Evolutionary conservation across 129 eudicot species (phyloP).

Genomic region (Centaurea solstitialis): DNA sequence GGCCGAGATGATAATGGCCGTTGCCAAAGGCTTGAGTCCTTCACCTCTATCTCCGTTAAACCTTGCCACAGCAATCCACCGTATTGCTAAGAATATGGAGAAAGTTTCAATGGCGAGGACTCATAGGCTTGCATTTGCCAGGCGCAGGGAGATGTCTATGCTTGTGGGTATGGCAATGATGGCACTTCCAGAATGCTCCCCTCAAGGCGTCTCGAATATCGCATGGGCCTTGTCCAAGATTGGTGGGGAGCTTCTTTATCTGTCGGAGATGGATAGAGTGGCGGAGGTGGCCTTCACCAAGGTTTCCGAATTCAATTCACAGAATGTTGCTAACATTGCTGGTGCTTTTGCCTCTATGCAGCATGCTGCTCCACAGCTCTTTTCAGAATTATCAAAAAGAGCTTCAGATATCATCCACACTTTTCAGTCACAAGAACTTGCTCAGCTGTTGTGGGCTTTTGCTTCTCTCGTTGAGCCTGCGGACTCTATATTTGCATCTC

Average conservation of each 20-base stretch:
- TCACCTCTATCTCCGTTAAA: constrained; percentile 90
- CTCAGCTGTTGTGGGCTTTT: constrained; percentile 93
- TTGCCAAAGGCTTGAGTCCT: constrained; percentile 90
- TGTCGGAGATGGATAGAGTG: constrained; percentile 94
- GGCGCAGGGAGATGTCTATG: constrained; percentile 89
- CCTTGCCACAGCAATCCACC: constrained; percentile 87
- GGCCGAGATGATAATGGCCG: constrained; percentile 66
- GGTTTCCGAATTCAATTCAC: constrained; percentile 73
- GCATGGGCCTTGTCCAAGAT: constrained; percentile 98
- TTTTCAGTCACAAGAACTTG: constrained; percentile 79
- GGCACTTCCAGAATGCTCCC: constrained; percentile 82
- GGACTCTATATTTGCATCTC: constrained; percentile 52
- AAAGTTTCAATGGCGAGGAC: constrained; percentile 77
- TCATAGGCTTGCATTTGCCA: constrained; percentile 73
- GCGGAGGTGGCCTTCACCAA: constrained; percentile 84
- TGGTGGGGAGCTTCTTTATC: constrained; percentile 90
- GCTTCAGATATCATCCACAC: constrained; percentile 64
- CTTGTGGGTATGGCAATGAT: constrained; percentile 96
- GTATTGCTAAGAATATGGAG: constrained; percentile 96
- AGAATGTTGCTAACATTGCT: constrained; percentile 84
- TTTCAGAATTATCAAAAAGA: constrained; percentile 53
- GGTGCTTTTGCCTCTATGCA: constrained; percentile 98
- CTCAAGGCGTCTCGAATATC: constrained; percentile 89
- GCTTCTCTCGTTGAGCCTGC: constrained; percentile 86
- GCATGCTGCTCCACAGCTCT: constrained; percentile 84